phyloP scores from a whole-genome alignment of 495 filamentous ascomycete genomes.

The Neurospora terricola region DNA sequence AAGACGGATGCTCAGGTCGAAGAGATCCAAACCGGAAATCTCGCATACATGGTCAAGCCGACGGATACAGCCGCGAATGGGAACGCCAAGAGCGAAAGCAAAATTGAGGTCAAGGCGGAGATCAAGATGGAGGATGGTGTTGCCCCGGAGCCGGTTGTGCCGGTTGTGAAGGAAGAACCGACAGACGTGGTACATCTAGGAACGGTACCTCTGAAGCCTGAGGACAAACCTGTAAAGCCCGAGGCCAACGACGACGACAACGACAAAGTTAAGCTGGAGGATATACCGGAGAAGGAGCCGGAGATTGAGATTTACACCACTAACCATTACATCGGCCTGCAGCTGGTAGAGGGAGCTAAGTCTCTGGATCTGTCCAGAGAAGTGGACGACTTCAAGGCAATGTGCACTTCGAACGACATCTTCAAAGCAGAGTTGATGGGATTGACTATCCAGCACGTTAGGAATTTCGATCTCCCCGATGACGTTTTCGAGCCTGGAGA shows the following conservation, averaged over 20 bases:
- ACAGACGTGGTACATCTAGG: not conserved
- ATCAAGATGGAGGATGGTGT: slow-evolving; percentile 10
- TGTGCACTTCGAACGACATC: slow-evolving; percentile 54
- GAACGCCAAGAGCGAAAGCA: slow-evolving; percentile 43
- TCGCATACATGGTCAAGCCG: slow-evolving; percentile 55
- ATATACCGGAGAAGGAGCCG: slow-evolving; percentile 14
- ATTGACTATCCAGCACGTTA: slow-evolving; percentile 61
- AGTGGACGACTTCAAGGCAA: slow-evolving; percentile 62
- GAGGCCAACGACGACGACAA: slow-evolving; percentile 4
- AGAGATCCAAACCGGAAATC: slow-evolving; percentile 61
- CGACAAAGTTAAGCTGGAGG: slow-evolving; percentile 11
- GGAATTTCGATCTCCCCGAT: slow-evolving; percentile 75
- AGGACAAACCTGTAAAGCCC: slow-evolving; percentile 5
- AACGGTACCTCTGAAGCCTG: slow-evolving; percentile 2
- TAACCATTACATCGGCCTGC: slow-evolving; percentile 27
- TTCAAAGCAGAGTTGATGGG: slow-evolving; percentile 50
- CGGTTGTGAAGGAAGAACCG: slow-evolving; percentile 11
- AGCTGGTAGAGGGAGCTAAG: slow-evolving; percentile 37
- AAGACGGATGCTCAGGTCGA: slow-evolving; percentile 57
- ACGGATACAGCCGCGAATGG: slow-evolving; percentile 22
- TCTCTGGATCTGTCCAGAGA: slow-evolving; percentile 61
- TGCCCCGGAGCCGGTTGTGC: not conserved
- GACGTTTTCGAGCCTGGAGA: slow-evolving; percentile 86
- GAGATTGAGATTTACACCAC: slow-evolving; percentile 19
- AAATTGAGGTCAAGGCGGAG: slow-evolving; percentile 44